Percentiles rank a stretch among this genome's conserved stretches.
Conservation (phyloP, 2,329 filamentous ascomycete genomes). For the Hymenoscyphus infarciens region DNA sequence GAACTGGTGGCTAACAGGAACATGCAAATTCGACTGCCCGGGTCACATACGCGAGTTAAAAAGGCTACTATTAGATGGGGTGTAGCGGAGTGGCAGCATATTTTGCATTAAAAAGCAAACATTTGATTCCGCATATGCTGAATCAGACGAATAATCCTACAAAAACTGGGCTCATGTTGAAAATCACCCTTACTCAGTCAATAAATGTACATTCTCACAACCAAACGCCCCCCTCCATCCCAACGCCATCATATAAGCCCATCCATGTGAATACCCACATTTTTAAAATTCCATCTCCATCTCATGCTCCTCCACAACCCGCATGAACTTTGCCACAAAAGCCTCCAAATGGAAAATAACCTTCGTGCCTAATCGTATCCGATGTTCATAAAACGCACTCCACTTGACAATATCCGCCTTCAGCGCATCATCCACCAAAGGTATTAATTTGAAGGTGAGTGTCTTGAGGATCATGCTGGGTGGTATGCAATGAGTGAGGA, state of each 20-base stretch:
- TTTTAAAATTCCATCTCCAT: slow-evolving; percentile 75
- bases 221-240: not conserved
- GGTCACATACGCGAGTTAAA: too few species aligned
- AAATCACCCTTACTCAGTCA: not conserved
- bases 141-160: not conserved
- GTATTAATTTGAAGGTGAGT: slow-evolving; percentile 87
- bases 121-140: not conserved
- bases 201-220: not conserved
- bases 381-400: slow-evolving; percentile 96
- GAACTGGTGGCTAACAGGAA: not conserved
- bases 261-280: not conserved
- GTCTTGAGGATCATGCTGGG: slow-evolving; percentile 92
- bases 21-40: not conserved
- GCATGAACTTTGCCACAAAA: slow-evolving; percentile 98
- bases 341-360: slow-evolving; percentile 98
- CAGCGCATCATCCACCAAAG: slow-evolving; percentile 79
- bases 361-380: slow-evolving; percentile 87
- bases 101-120: not conserved
- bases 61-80: too few species aligned
- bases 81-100: not conserved
- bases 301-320: slow-evolving; percentile 83
- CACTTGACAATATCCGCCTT: slow-evolving; percentile 93
- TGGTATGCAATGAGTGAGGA: slow-evolving; percentile 95
- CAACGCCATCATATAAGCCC: not conserved
- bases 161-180: not conserved